These are phyloP conservation scores for Apiospora kogelbergensis DNA, from an alignment of 2,329 filamentous ascomycete genomes.

Conservation along the genomic window DNA sequence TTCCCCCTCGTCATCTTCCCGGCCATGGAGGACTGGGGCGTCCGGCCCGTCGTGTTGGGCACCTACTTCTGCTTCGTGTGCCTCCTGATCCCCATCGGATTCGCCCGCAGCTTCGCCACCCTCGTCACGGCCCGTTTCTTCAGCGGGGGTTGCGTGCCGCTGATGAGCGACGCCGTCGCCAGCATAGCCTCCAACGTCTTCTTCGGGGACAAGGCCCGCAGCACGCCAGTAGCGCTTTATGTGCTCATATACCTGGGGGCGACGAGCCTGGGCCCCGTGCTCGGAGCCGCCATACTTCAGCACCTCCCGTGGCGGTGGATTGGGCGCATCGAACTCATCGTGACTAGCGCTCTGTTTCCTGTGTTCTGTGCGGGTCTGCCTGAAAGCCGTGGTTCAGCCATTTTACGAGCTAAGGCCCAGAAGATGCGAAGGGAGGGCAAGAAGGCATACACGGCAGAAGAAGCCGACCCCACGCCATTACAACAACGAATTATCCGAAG, in stretches of 20 bases:
- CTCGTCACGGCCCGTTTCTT: slow-evolving; percentile 26
- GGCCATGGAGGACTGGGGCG: slow-evolving; percentile 38
- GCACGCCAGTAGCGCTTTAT: slow-evolving; percentile 24
- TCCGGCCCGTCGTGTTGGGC: slow-evolving; percentile 25
- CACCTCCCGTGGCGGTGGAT: slow-evolving; percentile 35
- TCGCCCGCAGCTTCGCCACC: background rate
- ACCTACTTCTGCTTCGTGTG: slow-evolving; percentile 24
- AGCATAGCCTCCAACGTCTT: slow-evolving; percentile 29
- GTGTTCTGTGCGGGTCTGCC: slow-evolving; percentile 26
- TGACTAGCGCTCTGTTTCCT: slow-evolving; percentile 41
- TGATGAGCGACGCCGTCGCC: slow-evolving; percentile 25
- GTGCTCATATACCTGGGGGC: slow-evolving; percentile 21
- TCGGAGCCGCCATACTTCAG: slow-evolving; percentile 29
- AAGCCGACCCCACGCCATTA: background rate
- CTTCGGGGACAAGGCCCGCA: slow-evolving; percentile 24
- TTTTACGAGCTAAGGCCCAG: background rate
- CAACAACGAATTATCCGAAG: background rate
- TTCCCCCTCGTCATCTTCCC: slow-evolving; percentile 40
- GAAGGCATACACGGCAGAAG: background rate
- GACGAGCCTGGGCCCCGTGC: slow-evolving; percentile 29
- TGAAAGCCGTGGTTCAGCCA: slow-evolving; percentile 17
- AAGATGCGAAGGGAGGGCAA: background rate
- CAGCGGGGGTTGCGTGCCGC: slow-evolving; percentile 27
- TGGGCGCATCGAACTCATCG: slow-evolving; percentile 37
- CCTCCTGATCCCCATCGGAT: slow-evolving; percentile 4